Evolutionary conservation across 2,329 filamentous ascomycete genomes (phyloP).

Genomic region (Diaporthe humulicola): DNA sequence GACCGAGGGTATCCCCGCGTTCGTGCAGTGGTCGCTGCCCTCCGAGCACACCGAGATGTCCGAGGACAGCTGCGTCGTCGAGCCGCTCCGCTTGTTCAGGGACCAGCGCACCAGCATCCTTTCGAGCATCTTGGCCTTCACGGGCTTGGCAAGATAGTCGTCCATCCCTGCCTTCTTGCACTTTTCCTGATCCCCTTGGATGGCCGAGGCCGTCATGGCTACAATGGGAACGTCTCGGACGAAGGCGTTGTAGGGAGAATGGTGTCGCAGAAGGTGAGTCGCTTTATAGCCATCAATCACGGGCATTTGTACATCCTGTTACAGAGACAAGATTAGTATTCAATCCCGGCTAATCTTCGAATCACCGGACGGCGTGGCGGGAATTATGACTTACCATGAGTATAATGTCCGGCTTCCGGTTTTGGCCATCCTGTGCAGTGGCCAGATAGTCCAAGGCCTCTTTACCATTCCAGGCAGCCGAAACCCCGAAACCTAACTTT

Average conservation of each 20-base stretch:
- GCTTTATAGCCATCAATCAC: slow-evolving; percentile 70
- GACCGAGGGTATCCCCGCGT: slow-evolving; percentile 42
- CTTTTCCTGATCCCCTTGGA: slow-evolving; percentile 66
- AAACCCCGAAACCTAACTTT: slow-evolving; percentile 79
- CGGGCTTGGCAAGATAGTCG: slow-evolving; percentile 68
- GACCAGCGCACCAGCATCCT: slow-evolving; percentile 53
- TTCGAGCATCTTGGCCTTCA: slow-evolving; percentile 62
- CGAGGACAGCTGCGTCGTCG: slow-evolving; percentile 22
- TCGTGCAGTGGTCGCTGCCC: slow-evolving; percentile 43
- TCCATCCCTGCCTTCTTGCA: slow-evolving; percentile 69
- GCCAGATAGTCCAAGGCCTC: slow-evolving; percentile 82
- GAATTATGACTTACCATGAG: slow-evolving; percentile 64
- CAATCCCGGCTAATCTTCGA: too few species aligned
- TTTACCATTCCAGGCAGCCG: slow-evolving; percentile 82
- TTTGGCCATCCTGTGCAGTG: slow-evolving; percentile 62
- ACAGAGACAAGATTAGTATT: not conserved
- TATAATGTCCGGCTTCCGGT: slow-evolving; percentile 78
- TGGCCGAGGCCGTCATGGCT: slow-evolving; percentile 68
- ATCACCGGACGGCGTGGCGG: not conserved
- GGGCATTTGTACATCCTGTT: slow-evolving; percentile 28
- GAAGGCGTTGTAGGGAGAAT: slow-evolving; percentile 72
- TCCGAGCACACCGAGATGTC: slow-evolving; percentile 43
- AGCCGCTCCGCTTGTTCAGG: slow-evolving; percentile 37
- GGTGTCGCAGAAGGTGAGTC: slow-evolving; percentile 79
- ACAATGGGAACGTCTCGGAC: slow-evolving; percentile 69